phyloP scores from a whole-genome alignment of 768 basidiomycete genomes.

The Pulveroboletus frians region DNA sequence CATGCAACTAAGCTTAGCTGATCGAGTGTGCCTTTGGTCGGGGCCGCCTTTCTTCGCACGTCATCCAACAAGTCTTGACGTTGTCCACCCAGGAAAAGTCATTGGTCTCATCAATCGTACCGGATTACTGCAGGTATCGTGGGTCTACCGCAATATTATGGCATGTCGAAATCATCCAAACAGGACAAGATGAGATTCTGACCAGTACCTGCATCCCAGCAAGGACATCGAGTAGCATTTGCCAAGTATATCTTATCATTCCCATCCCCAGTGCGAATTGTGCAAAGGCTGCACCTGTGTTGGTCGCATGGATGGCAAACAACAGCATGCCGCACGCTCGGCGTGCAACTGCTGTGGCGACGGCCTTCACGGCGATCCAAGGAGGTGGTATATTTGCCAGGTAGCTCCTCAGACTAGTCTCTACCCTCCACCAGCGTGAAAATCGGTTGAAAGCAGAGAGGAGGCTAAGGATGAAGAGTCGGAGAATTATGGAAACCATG shows the following conservation, averaged over 20 bases:
- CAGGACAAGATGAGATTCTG: neutral
- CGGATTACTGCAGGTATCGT: slow-evolving; percentile 51
- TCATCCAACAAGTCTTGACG: neutral
- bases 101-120: slow-evolving; percentile 40
- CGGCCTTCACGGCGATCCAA: slow-evolving; percentile 54
- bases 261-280: slow-evolving; percentile 48
- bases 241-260: slow-evolving; percentile 56
- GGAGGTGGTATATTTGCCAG: slow-evolving; percentile 56
- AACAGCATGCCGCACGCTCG: slow-evolving; percentile 32
- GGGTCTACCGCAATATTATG: slow-evolving; percentile 44
- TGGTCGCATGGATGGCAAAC: slow-evolving; percentile 57
- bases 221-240: slow-evolving; percentile 33
- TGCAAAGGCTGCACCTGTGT: slow-evolving; percentile 42
- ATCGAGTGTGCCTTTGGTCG: slow-evolving; percentile 51
- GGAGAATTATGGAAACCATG: no score
- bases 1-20: slow-evolving; percentile 48
- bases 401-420: slow-evolving; percentile 54
- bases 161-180: slow-evolving; percentile 26
- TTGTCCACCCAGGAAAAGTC: slow-evolving; percentile 26
- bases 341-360: slow-evolving; percentile 54
- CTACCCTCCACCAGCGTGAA: slow-evolving; percentile 31
- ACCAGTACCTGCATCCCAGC: slow-evolving; percentile 5
- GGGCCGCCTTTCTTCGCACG: slow-evolving; percentile 42
- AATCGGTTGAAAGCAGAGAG: no score
- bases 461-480: no score